Percentiles rank a stretch among this genome's conserved stretches.
These are phyloP conservation scores for Fraxinus sp. DNA, from an alignment of 305 asterid species.

Conservation along the genomic window DNA sequence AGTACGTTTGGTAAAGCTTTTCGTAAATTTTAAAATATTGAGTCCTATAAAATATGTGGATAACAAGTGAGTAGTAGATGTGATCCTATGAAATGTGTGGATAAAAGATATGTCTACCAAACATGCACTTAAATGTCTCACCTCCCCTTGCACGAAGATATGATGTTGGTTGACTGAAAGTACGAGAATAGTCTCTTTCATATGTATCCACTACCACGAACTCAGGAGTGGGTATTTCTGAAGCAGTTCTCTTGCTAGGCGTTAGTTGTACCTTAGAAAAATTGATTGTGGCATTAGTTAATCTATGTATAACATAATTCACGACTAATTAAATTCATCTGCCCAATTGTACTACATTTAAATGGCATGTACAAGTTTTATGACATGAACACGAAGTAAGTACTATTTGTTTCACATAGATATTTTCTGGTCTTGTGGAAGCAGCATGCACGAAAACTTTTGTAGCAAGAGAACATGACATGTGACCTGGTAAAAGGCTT, in stretches of 20 bases:
- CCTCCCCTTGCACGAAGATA: conserved; percentile 98
- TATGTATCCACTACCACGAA: conserved; percentile 89
- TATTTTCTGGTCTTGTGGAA: not conserved
- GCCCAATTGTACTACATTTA: conserved; percentile 18
- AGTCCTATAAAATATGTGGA: not conserved
- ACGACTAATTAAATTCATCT: not conserved
- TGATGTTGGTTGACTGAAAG: conserved; percentile 82
- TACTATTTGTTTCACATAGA: not conserved
- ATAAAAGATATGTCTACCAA: not conserved
- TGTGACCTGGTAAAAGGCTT: not conserved
- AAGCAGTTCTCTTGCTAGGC: conserved; percentile 61
- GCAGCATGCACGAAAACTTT: not conserved
- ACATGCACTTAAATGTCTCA: conserved; percentile 33
- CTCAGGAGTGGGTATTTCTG: conserved; percentile 98
- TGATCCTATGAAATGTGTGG: not conserved
- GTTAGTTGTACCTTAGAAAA: conserved; percentile 60
- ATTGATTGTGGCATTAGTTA: conserved; percentile 19
- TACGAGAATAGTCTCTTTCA: conserved; percentile 93
- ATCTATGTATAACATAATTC: conserved; percentile 6
- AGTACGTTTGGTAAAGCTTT: not conserved
- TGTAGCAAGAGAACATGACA: not conserved
- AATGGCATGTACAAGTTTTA: not conserved
- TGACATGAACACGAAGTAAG: conserved; percentile 11
- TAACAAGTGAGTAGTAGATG: not conserved
- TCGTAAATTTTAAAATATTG: not conserved